Evolutionary conservation across 768 basidiomycete species (phyloP).

Genomic region (Xerocomellus amylosporus): DNA sequence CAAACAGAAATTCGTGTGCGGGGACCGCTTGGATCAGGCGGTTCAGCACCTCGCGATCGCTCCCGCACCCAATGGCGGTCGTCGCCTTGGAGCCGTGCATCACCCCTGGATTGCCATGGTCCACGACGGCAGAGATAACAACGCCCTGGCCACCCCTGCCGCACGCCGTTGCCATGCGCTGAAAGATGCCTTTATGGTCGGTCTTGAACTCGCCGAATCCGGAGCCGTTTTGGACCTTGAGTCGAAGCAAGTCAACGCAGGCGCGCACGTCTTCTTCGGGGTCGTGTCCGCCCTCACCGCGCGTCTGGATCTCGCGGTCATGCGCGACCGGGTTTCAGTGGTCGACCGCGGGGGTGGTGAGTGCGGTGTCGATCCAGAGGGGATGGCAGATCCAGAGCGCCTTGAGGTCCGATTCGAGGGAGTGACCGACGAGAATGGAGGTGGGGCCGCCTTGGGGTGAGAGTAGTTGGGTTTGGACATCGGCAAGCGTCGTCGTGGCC

Average conservation of each 20-base stretch:
- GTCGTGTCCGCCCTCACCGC: conserved; percentile 86
- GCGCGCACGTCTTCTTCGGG: conserved; percentile 94
- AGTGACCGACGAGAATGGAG: too few species aligned
- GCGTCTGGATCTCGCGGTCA: conserved; percentile 88
- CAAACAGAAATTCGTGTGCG: conserved; percentile 80
- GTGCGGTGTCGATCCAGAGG: conserved; percentile 85
- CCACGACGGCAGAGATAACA: conserved; percentile 67
- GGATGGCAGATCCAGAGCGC: too few species aligned
- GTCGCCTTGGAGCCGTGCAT: conserved; percentile 87
- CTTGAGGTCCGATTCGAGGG: too few species aligned
- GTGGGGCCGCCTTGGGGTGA: conserved; percentile 44
- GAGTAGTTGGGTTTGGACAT: conserved; percentile 81
- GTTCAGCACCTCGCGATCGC: conserved; percentile 74
- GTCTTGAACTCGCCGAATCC: conserved; percentile 86
- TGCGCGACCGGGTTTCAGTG: conserved; percentile 90
- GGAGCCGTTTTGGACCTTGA: conserved; percentile 73
- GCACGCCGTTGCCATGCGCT: conserved; percentile 65
- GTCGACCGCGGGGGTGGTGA: conserved; percentile 86
- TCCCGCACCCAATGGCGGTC: conserved; percentile 69
- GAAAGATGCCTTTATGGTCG: conserved; percentile 86
- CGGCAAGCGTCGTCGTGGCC: conserved; percentile 73
- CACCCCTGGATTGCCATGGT: conserved; percentile 77
- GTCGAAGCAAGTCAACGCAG: conserved; percentile 77
- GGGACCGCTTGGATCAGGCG: conserved; percentile 57
- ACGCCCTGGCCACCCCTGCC: conserved; percentile 39